Conservation (phyloP, 345 rosid genomes). For the Balakata baccata region DNA sequence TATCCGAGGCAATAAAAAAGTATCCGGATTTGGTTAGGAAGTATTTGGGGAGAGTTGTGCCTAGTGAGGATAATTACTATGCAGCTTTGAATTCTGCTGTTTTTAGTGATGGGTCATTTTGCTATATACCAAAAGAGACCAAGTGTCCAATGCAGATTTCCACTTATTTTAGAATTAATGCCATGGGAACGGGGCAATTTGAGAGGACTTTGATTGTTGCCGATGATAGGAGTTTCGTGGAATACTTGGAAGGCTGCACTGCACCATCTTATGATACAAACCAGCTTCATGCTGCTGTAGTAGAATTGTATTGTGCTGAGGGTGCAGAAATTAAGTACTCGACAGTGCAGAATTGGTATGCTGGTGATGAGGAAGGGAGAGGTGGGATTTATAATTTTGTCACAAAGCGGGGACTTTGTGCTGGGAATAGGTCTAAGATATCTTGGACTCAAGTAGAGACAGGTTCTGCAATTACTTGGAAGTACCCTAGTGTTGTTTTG, state of each 20-base stretch:
- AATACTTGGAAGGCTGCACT: slow-evolving; percentile 93
- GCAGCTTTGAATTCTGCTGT: slow-evolving; percentile 84
- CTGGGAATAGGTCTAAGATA: slow-evolving; percentile 72
- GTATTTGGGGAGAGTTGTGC: slow-evolving; percentile 85
- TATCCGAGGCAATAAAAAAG: slow-evolving; percentile 79
- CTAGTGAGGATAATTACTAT: slow-evolving; percentile 81
- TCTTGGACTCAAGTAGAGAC: slow-evolving; percentile 99
- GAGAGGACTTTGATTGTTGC: slow-evolving; percentile 98
- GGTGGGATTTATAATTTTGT: slow-evolving; percentile 96
- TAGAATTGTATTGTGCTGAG: slow-evolving; percentile 76
- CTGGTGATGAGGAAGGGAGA: slow-evolving; percentile 80
- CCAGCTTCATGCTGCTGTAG: slow-evolving; percentile 96
- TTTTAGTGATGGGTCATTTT: slow-evolving; percentile 89
- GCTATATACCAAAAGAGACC: slow-evolving; percentile 74
- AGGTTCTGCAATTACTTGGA: slow-evolving; percentile 95
- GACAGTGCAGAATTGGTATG: slow-evolving; percentile 94
- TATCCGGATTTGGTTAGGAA: slow-evolving; percentile 75
- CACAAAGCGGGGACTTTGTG: slow-evolving; percentile 85
- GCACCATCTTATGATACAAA: slow-evolving; percentile 87
- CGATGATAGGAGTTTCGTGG: slow-evolving; percentile 82
- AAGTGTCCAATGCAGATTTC: slow-evolving; percentile 90
- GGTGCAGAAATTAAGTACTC: slow-evolving; percentile 90
- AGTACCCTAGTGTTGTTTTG: slow-evolving; percentile 86
- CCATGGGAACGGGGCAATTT: slow-evolving; percentile 88
- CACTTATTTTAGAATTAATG: slow-evolving; percentile 84